phyloP scores from a whole-genome alignment of 768 basidiomycete genomes.

The Rhodotorula toruloides region DNA sequence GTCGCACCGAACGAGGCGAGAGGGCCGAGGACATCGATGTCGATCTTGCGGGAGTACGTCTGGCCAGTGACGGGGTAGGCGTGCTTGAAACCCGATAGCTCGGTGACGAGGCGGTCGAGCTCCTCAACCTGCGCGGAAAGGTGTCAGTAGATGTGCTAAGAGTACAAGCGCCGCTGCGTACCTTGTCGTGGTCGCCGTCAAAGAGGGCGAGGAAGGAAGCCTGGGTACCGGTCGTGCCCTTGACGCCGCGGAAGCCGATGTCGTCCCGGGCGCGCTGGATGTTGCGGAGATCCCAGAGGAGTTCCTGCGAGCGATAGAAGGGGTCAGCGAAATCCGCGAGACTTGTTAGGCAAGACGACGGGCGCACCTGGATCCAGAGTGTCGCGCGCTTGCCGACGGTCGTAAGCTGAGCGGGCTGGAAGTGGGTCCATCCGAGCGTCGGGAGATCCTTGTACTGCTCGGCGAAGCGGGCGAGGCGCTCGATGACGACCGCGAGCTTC shows the following conservation, averaged over 20 bases:
- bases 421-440: constrained; percentile 95
- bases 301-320: constrained; percentile 55
- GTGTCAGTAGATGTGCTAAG: background rate
- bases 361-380: constrained; percentile 80
- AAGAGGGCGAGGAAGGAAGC: constrained; percentile 91
- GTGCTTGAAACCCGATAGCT: constrained; percentile 84
- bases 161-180: constrained; percentile 38
- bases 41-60: constrained; percentile 97
- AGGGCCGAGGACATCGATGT: constrained; percentile 83
- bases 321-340: background rate
- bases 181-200: constrained; percentile 90
- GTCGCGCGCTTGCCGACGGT: constrained; percentile 97
- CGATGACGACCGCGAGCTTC: constrained; percentile 84
- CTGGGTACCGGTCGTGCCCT: constrained; percentile 99
- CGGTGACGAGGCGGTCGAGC: constrained; percentile 80
- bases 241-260: constrained; percentile 93
- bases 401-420: constrained; percentile 95
- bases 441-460: constrained; percentile 78
- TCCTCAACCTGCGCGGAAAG: constrained; percentile 62
- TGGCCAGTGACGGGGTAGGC: constrained; percentile 97
- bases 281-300: constrained; percentile 94
- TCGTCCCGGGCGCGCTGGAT: constrained; percentile 82
- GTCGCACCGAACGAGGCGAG: constrained; percentile 84
- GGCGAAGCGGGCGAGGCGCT: constrained; percentile 78
- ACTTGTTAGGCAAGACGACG: background rate